Evolutionary conservation across 1,139 yeast species (phyloP).

Genomic region (Debaryomycetaceae sp.): DNA sequence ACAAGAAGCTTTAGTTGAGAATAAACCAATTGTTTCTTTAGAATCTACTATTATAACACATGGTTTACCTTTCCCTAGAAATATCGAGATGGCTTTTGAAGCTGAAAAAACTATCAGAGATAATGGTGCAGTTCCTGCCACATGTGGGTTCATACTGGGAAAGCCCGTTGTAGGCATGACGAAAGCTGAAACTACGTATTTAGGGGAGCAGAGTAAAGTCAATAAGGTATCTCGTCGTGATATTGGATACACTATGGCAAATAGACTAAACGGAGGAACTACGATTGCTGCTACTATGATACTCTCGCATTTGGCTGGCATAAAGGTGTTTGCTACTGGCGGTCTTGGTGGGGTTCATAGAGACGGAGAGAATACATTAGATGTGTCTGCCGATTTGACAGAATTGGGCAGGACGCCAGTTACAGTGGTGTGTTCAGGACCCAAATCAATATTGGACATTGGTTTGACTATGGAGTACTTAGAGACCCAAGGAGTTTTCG

Average conservation of each 20-base stretch:
- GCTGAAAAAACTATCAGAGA: constrained; percentile 63
- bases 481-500: constrained; percentile 82
- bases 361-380: constrained; percentile 72
- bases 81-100: constrained; percentile 64
- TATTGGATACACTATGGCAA: constrained; percentile 69
- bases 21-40: constrained; percentile 68
- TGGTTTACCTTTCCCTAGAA: constrained; percentile 82
- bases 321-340: constrained; percentile 87
- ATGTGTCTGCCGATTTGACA: constrained; percentile 82
- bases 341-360: constrained; percentile 93
- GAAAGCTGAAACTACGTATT: constrained; percentile 40
- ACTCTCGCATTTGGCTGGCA: constrained; percentile 69
- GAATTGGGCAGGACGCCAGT: constrained; percentile 82
- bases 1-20: constrained; percentile 52
- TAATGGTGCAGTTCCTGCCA: constrained; percentile 79
- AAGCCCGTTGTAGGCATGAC: constrained; percentile 66
- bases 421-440: constrained; percentile 89
- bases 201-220: constrained; percentile 42
- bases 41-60: constrained; percentile 90
- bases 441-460: constrained; percentile 81
- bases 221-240: constrained; percentile 77
- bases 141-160: constrained; percentile 77
- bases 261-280: constrained; percentile 72
- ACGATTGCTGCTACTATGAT: constrained; percentile 91
- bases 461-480: constrained; percentile 78